These are phyloP conservation scores for Ilex aquifolium DNA, from an alignment of 257 asterid genomes.

Conservation along the genomic window DNA sequence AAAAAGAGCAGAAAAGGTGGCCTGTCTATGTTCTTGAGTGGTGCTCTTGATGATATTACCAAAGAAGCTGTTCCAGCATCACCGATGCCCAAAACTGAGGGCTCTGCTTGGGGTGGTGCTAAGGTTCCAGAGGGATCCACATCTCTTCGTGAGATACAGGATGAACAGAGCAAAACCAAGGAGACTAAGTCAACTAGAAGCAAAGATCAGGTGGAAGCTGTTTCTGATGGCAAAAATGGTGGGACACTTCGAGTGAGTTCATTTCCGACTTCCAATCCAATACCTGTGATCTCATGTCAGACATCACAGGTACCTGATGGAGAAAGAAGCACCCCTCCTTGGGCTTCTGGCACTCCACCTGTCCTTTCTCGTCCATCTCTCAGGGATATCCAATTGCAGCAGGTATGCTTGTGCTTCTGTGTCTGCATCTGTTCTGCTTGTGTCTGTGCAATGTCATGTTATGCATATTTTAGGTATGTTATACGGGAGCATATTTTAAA, in stretches of 20 bases:
- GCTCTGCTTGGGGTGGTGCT: constrained; percentile 99
- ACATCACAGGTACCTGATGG: constrained; percentile 49
- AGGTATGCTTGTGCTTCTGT: constrained; percentile 39
- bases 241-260: constrained; percentile 55
- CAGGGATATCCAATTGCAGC: constrained; percentile 88
- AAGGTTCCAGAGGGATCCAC: constrained; percentile 42
- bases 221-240: constrained; percentile 31
- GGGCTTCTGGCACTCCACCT: constrained; percentile 91
- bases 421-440: neutral
- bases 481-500: neutral
- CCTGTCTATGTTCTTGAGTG: constrained; percentile 90
- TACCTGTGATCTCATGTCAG: constrained; percentile 43
- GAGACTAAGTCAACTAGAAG: constrained; percentile 33
- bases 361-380: constrained; percentile 79
- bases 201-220: constrained; percentile 34
- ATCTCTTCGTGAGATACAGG: constrained; percentile 81
- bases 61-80: constrained; percentile 37
- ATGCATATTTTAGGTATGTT: neutral
- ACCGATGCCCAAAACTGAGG: constrained; percentile 52
- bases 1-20: constrained; percentile 90
- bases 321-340: constrained; percentile 81
- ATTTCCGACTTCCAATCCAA: constrained; percentile 56
- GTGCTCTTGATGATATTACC: constrained; percentile 82
- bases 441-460: neutral
- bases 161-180: constrained; percentile 73